Conservation (phyloP, 371 early-diverging fungal genomes). For the Gilbertella persicaria region DNA sequence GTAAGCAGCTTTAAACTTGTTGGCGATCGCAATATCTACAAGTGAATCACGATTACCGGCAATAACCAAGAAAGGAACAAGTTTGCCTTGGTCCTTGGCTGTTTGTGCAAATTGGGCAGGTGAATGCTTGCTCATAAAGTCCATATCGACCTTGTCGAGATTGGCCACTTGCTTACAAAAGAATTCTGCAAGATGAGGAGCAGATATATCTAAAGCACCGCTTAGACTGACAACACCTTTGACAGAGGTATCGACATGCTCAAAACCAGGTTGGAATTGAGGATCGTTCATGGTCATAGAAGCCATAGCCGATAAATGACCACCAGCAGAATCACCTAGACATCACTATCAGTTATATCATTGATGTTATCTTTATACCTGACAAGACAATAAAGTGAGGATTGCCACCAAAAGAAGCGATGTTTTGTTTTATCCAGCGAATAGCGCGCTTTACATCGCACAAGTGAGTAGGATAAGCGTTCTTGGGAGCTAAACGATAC, state of each 20-base stretch:
- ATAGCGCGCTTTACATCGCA: conserved; percentile 74
- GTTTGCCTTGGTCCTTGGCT: conserved; percentile 14
- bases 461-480: conserved; percentile 65
- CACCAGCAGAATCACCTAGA: conserved; percentile 68
- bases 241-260: conserved; percentile 66
- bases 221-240: conserved; percentile 55
- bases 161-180: conserved; percentile 45
- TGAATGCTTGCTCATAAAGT: conserved; percentile 50
- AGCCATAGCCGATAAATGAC: conserved; percentile 65
- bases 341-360: not conserved
- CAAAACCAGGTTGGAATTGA: conserved; percentile 73
- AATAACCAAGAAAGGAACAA: conserved; percentile 36
- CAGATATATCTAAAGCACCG: conserved; percentile 48
- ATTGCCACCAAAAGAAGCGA: conserved; percentile 70
- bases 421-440: conserved; percentile 68
- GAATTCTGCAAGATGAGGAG: conserved; percentile 17
- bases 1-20: conserved; percentile 28
- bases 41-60: conserved; percentile 39
- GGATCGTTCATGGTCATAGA: conserved; percentile 66
- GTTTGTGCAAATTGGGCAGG: conserved; percentile 31
- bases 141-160: conserved; percentile 31
- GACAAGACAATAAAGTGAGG: conserved; percentile 64
- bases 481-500: conserved; percentile 61
- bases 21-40: conserved; percentile 20
- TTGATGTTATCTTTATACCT: conserved; percentile 24